Conservation (phyloP, 2,329 filamentous ascomycete genomes). For the Coniochaeta sp. region DNA sequence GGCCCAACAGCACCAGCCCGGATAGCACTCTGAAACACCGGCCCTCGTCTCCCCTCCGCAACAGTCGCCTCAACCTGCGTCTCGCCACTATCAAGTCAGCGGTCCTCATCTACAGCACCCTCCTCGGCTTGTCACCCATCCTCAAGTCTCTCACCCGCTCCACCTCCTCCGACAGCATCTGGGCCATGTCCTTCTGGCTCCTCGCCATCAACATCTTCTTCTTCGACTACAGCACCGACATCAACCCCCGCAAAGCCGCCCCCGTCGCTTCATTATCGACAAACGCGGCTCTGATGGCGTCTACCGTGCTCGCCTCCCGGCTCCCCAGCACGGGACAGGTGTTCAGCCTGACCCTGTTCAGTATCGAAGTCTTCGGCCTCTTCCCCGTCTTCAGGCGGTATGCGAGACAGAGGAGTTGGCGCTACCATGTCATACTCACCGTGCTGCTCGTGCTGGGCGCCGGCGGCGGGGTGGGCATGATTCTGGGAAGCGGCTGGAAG, state of each 20-base stretch:
- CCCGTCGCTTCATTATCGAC: constrained; percentile 70
- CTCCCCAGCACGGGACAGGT: constrained; percentile 88
- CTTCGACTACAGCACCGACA: constrained; percentile 71
- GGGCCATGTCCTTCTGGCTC: constrained; percentile 92
- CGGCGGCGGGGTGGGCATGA: constrained; percentile 66
- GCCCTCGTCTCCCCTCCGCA: constrained; percentile 17
- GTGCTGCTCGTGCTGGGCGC: constrained; percentile 70
- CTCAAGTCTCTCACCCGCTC: constrained; percentile 93
- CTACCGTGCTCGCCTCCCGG: constrained; percentile 84
- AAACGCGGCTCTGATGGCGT: constrained; percentile 94
- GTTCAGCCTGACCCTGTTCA: constrained; percentile 90
- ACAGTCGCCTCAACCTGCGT: constrained; percentile 39
- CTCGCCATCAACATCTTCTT: constrained; percentile 95
- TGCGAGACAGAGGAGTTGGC: constrained; percentile 73
- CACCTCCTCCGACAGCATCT: constrained; percentile 90
- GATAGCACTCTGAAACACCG: constrained; percentile 12
- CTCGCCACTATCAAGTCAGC: constrained; percentile 86
- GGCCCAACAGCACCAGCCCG: constrained; percentile 12
- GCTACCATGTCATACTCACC: constrained; percentile 71
- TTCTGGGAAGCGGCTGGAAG: constrained; percentile 44
- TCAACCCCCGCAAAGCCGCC: constrained; percentile 20
- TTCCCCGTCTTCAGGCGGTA: constrained; percentile 97
- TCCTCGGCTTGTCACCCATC: constrained; percentile 88
- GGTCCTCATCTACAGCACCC: constrained; percentile 82
- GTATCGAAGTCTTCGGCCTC: constrained; percentile 92